These are phyloP conservation scores for Bretschneidera sinensis DNA, from an alignment of 345 rosid genomes.

Conservation along the genomic window DNA sequence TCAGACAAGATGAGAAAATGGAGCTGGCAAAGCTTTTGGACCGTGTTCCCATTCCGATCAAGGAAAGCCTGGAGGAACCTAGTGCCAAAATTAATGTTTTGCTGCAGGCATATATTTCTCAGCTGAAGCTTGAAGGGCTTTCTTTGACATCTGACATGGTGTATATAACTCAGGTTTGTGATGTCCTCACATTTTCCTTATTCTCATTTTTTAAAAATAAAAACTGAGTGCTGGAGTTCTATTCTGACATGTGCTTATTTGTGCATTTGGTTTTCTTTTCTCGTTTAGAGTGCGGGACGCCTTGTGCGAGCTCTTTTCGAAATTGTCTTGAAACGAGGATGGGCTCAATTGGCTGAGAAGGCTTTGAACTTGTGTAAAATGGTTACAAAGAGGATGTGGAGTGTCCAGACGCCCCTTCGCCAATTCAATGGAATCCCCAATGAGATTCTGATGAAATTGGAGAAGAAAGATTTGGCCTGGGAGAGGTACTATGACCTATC, in stretches of 20 bases:
- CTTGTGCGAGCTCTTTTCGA: slow-evolving; percentile 89
- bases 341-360: slow-evolving; percentile 94
- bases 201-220: slow-evolving; percentile 1
- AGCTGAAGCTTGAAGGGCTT: slow-evolving; percentile 94
- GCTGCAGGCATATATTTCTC: slow-evolving; percentile 93
- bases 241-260: slow-evolving; percentile 14
- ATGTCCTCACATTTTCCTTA: slow-evolving; percentile 4
- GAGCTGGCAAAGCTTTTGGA: slow-evolving; percentile 92
- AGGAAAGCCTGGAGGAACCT: slow-evolving; percentile 95
- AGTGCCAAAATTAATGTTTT: slow-evolving; percentile 92
- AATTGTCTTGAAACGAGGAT: slow-evolving; percentile 88
- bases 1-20: slow-evolving; percentile 98
- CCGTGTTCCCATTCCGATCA: slow-evolving; percentile 90
- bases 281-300: slow-evolving; percentile 79
- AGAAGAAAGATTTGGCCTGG: slow-evolving; percentile 98
- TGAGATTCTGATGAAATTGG: slow-evolving; percentile 80
- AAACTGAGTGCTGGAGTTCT: slow-evolving; percentile 6
- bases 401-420: slow-evolving; percentile 90
- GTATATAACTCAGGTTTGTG: slow-evolving; percentile 77
- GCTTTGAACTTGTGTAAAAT: slow-evolving; percentile 88
- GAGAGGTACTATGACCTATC: slow-evolving; percentile 91
- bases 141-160: slow-evolving; percentile 95
- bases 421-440: slow-evolving; percentile 81
- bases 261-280: slow-evolving; percentile 9
- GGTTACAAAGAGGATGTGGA: slow-evolving; percentile 97